Conservation (phyloP, 371 early-diverging fungal genomes). For the Actinomortierella ambigua region DNA sequence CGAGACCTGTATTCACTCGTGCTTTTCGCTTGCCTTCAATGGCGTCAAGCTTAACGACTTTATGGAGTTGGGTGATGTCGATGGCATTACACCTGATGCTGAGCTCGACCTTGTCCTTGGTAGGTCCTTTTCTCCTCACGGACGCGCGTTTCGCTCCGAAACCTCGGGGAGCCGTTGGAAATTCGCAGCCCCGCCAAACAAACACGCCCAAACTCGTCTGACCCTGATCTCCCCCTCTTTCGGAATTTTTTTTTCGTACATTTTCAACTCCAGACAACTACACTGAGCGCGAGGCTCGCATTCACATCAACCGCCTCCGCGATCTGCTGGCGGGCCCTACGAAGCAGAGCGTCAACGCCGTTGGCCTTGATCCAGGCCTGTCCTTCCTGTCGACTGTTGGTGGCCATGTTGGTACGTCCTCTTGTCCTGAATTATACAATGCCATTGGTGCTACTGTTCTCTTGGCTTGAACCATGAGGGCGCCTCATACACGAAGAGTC, state of each 20-base stretch:
- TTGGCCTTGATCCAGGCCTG: conserved; percentile 78
- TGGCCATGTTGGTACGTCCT: conserved; percentile 60
- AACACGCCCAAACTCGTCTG: no score
- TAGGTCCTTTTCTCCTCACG: conserved; percentile 46
- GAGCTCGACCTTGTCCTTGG: conserved; percentile 76
- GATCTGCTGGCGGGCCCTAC: conserved; percentile 84
- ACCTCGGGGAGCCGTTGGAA: no score
- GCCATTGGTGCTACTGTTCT: no score
- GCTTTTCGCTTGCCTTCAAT: conserved; percentile 83
- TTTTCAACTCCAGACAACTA: conserved; percentile 52
- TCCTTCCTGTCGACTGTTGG: conserved; percentile 73
- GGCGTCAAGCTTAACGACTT: conserved; percentile 76
- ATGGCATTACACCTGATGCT: conserved; percentile 71
- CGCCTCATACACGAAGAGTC: no score
- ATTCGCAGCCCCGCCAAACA: no score
- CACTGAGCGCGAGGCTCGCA: conserved; percentile 88
- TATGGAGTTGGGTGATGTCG: conserved; percentile 76
- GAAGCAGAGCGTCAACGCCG: conserved; percentile 64
- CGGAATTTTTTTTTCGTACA: no score
- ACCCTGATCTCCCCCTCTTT: no score
- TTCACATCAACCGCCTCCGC: conserved; percentile 87
- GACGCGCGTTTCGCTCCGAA: no score
- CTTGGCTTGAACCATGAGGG: no score
- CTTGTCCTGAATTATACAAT: no score
- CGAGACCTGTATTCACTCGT: conserved; percentile 85